Evolutionary conservation across 495 filamentous ascomycete genomes (phyloP), one percentile per base, ranked within the genome.

Genomic region (Penicillium maclennaniae): DNA sequence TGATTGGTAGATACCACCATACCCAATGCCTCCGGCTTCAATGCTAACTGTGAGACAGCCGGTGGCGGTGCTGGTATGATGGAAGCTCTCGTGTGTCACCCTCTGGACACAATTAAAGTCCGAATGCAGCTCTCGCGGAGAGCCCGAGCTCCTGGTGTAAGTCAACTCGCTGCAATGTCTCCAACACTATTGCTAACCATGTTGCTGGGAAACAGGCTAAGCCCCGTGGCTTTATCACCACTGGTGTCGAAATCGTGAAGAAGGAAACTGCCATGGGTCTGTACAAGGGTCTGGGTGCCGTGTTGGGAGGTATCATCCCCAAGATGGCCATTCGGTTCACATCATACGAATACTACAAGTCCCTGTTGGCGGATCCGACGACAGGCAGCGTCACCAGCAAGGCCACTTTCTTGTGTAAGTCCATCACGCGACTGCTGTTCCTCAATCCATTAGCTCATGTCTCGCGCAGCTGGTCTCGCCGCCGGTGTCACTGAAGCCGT

Each of bases 301-400:
- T 99, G 49, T 69, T 97, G 45, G 96, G 92, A 17, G 93, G 93
- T 53, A 99, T 99, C 71, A 86, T 99, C 31, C 93, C 93, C 14
- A 99, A 99, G 76, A 99, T 99, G 93, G 95, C 93, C 48, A 97
- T 97, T 62, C 89, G 93, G 16, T 99, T 99, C 75, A 96, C 95
- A 27, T 93, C 88, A 54, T 99, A 96, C 70, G 95, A 97, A 73
- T 83, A 81, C 59, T 99, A 97, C 70, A 99, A 97, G 80, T 82
- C 86, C 63, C 47, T 87, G 59, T 76, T 97, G 3, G 86, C 88
- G 27, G 75, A 88, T 70, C 76, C 84, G 60, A 68, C 86, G 54
- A 89, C 87, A 7, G 84, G 87, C 15, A 54, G 66, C 26, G 79
- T 97, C 38, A 82, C 79, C 50, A 87, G 89, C 45, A 79, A 86